Evolutionary conservation across 345 rosid genomes (phyloP).

Genomic region (Hypericum perforatum): DNA sequence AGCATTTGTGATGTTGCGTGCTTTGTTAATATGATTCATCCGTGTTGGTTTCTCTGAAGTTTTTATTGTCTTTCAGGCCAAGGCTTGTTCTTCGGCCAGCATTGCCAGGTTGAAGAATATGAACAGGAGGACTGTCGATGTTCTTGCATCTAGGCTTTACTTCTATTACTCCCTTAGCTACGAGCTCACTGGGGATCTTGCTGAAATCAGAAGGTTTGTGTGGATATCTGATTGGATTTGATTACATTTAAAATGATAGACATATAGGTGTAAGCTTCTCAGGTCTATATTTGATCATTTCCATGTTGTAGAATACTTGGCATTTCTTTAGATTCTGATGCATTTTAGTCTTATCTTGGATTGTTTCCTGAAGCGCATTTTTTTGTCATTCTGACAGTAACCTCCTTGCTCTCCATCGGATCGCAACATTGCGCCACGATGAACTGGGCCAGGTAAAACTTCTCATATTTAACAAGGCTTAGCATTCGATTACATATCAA

Average conservation of each 20-base stretch:
- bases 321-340: too few relatives aligned
- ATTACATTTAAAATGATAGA: too few relatives aligned
- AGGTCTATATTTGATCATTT: too few relatives aligned
- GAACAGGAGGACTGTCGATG: slow-evolving; percentile 71
- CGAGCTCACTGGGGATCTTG: slow-evolving; percentile 69
- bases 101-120: slow-evolving; percentile 56
- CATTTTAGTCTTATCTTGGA: too few relatives aligned
- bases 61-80: slow-evolving; percentile 41
- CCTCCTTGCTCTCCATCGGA: slow-evolving; percentile 73
- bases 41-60: neutral
- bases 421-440: slow-evolving; percentile 79
- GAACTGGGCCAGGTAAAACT: slow-evolving; percentile 72
- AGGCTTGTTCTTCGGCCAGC: slow-evolving; percentile 78
- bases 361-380: slow-evolving; percentile 2
- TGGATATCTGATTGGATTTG: neutral
- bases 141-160: slow-evolving; percentile 68
- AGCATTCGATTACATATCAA: neutral
- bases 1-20: too few relatives aligned
- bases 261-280: too few relatives aligned
- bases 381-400: slow-evolving; percentile 27
- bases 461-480: neutral
- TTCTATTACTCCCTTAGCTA: slow-evolving; percentile 72
- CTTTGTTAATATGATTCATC: too few relatives aligned
- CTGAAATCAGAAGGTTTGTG: slow-evolving; percentile 72
- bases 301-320: too few relatives aligned